Conservation (phyloP, 495 filamentous ascomycete species). For the Oidiodendron maius region DNA sequence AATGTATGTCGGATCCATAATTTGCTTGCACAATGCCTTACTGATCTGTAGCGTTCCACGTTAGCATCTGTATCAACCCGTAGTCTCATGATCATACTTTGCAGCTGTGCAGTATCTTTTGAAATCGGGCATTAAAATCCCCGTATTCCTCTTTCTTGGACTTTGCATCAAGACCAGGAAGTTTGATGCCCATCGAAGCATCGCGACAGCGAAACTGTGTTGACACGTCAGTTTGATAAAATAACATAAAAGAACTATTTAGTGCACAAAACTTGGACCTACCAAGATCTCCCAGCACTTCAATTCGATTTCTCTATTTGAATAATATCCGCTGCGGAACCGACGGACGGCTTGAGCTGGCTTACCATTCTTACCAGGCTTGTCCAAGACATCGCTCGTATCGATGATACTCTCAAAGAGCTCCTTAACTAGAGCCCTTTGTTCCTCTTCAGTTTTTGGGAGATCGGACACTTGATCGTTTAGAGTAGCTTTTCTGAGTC, state of each 20-base stretch:
- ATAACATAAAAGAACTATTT: not conserved
- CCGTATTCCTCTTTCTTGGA: not conserved
- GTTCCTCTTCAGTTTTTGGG: not conserved
- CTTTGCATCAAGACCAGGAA: not conserved
- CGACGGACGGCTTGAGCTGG: constrained; percentile 5
- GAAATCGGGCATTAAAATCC: not conserved
- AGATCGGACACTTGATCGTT: not conserved
- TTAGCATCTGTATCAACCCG: not conserved
- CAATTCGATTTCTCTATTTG: constrained; percentile 9
- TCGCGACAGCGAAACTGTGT: not conserved
- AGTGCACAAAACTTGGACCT: constrained; percentile 3
- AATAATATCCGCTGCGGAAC: not conserved
- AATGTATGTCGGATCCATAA: constrained; percentile 14
- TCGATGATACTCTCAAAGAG: constrained; percentile 13
- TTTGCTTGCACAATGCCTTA: constrained; percentile 17
- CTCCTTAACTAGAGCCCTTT: not conserved
- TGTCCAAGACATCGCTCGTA: constrained; percentile 11
- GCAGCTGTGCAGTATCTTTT: constrained; percentile 4
- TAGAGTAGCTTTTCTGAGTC: not conserved
- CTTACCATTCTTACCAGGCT: constrained; percentile 9
- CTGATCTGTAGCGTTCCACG: constrained; percentile 2
- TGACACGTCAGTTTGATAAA: not conserved
- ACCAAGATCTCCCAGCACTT: constrained; percentile 17
- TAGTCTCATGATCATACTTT: not conserved
- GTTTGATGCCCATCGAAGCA: not conserved